These are phyloP conservation scores for Eucalyptus melliodora DNA, from an alignment of 345 rosid species.

Conservation along the genomic window DNA sequence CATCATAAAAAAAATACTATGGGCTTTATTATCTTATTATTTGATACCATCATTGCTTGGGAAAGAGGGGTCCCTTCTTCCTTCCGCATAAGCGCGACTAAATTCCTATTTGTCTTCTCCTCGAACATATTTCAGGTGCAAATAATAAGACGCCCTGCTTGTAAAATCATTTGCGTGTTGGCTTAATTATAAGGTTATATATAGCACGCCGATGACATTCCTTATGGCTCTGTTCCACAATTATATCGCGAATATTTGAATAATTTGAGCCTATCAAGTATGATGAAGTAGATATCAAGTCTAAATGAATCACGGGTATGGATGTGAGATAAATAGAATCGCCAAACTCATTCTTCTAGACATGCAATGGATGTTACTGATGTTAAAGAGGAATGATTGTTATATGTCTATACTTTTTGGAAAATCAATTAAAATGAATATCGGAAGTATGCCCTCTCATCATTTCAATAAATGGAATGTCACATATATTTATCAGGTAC, in stretches of 20 bases:
- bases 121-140: background rate
- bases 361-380: background rate
- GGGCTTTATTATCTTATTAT: background rate
- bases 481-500: background rate
- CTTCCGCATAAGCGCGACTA: background rate
- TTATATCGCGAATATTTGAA: background rate
- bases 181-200: background rate
- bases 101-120: background rate
- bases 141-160: background rate
- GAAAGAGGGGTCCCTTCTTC: background rate
- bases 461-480: fast-evolving
- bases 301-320: fast-evolving
- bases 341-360: background rate
- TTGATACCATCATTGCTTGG: background rate
- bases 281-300: background rate
- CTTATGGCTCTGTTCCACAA: fast-evolving
- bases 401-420: background rate
- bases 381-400: background rate
- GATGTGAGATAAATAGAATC: background rate
- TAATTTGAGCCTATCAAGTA: background rate
- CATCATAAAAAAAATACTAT: background rate
- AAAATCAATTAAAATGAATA: background rate
- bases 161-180: too few species aligned
- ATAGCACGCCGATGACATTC: background rate
- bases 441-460: background rate